A percentile compares a stretch with the other conserved stretches of the same genome.
Evolutionary conservation across 1,139 yeast species (phyloP).

Genomic region (Geotrichum australiense): DNA sequence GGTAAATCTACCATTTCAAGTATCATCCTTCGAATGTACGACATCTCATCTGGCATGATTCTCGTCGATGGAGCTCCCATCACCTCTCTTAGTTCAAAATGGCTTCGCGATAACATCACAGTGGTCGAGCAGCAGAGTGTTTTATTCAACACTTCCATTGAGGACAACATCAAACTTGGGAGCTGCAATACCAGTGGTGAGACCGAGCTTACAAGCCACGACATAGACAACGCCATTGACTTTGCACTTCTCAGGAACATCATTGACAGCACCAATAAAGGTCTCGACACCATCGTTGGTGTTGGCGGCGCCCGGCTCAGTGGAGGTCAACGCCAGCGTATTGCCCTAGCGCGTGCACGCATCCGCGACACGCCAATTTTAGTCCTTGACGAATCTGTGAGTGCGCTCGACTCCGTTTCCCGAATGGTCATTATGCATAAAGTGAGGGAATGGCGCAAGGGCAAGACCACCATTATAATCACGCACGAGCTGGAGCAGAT

Average conservation of each 20-base stretch:
- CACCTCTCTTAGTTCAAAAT: constrained; percentile 38
- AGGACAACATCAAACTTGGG: constrained; percentile 55
- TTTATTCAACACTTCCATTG: constrained; percentile 56
- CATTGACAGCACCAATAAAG: constrained; percentile 44
- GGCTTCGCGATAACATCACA: constrained; percentile 60
- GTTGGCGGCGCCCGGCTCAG: constrained; percentile 50
- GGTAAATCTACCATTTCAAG: constrained; percentile 82
- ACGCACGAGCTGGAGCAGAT: constrained; percentile 71
- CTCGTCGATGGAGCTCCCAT: constrained; percentile 49
- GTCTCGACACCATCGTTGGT: constrained; percentile 49
- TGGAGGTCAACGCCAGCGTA: constrained; percentile 85
- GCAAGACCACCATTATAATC: constrained; percentile 68
- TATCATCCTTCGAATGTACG: constrained; percentile 55
- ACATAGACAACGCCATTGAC: constrained; percentile 43
- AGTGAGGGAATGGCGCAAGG: constrained; percentile 54
- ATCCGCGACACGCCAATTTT: constrained; percentile 65
- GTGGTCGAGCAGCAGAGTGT: constrained; percentile 66
- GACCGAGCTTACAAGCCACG: constrained; percentile 23
- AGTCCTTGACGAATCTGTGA: constrained; percentile 76
- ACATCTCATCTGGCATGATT: constrained; percentile 43
- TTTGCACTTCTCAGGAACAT: constrained; percentile 42
- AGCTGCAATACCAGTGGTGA: constrained; percentile 24
- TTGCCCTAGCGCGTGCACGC: constrained; percentile 77
- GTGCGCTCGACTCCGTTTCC: constrained; percentile 61
- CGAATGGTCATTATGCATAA: constrained; percentile 42